phyloP scores from a whole-genome alignment of 148 eudicot genomes.

The Silene conica region DNA sequence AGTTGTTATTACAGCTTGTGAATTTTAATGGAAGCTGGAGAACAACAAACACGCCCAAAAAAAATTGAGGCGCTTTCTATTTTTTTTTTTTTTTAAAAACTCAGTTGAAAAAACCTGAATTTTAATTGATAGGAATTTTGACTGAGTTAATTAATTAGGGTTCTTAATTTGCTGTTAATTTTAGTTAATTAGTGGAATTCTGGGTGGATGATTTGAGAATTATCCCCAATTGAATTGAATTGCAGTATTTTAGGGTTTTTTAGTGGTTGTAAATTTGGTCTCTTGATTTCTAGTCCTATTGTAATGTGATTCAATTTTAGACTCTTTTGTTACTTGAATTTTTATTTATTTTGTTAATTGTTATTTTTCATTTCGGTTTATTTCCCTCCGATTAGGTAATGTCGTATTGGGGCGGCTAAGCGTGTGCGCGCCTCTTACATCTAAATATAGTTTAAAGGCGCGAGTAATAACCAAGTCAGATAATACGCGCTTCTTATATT shows the following conservation, averaged over 20 bases:
- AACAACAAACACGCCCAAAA: conserved; percentile 11
- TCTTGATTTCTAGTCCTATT: not conserved
- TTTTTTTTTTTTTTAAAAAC: not conserved
- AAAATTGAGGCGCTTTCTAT: conserved; percentile 15
- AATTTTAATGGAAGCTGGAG: conserved; percentile 1
- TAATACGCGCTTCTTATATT: too few relatives aligned
- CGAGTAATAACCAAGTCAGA: too few relatives aligned
- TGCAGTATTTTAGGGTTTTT: too few relatives aligned
- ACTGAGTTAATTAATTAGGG: conserved; percentile 22
- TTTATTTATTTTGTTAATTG: too few relatives aligned
- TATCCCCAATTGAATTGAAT: conserved; percentile 19
- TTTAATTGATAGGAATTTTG: conserved; percentile 9
- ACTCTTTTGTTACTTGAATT: too few relatives aligned
- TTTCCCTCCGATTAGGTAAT: too few relatives aligned
- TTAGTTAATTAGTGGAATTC: not conserved
- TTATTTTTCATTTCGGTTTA: too few relatives aligned
- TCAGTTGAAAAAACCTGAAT: conserved; percentile 4
- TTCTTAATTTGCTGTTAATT: not conserved
- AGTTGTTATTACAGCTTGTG: conserved; percentile 10
- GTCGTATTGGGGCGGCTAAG: not conserved
- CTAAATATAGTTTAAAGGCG: too few relatives aligned
- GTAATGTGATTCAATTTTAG: too few relatives aligned
- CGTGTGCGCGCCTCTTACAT: too few relatives aligned
- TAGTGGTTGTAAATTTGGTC: not conserved
- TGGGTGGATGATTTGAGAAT: conserved; percentile 18